These are phyloP conservation scores for Scleromitrula shiraiana DNA, from an alignment of 2,329 filamentous ascomycete genomes.

Conservation along the genomic window DNA sequence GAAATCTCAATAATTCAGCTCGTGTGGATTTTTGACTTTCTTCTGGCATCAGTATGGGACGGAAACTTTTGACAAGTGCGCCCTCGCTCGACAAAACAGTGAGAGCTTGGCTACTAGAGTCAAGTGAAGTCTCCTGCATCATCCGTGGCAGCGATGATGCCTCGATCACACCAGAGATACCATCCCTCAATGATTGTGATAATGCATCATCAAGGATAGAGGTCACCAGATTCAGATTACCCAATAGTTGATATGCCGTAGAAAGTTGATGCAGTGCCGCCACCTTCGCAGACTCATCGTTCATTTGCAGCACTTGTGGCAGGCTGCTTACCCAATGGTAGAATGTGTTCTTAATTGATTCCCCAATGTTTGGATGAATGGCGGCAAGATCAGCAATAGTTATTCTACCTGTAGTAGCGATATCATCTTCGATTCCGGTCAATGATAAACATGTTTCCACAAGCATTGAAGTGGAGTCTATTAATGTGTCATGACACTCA, in stretches of 20 bases:
- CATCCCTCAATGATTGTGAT: constrained; percentile 64
- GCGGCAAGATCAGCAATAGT: constrained; percentile 55
- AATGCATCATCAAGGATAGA: constrained; percentile 60
- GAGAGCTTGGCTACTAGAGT: constrained; percentile 25
- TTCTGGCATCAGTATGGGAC: constrained; percentile 52
- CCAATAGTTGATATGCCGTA: constrained; percentile 60
- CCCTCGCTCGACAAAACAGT: constrained; percentile 22
- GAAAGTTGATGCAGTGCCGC: constrained; percentile 69
- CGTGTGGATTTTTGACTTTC: constrained; percentile 60
- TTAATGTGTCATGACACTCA: constrained; percentile 67
- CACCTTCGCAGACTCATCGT: constrained; percentile 71
- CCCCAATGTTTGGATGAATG: constrained; percentile 53
- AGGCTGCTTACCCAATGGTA: constrained; percentile 78
- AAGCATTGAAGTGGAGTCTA: constrained; percentile 60
- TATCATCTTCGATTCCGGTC: constrained; percentile 39
- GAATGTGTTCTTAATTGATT: constrained; percentile 60
- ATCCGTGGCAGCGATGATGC: constrained; percentile 11
- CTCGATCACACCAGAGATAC: constrained; percentile 41
- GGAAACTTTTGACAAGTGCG: constrained; percentile 36
- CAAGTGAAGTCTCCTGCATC: constrained; percentile 25
- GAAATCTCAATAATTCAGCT: constrained; percentile 48
- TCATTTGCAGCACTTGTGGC: constrained; percentile 73
- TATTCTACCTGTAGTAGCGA: constrained; percentile 27
- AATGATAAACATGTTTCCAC: constrained; percentile 76
- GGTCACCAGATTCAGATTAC: constrained; percentile 54